Base-by-base conservation (phyloP, 1,139 yeast species). In the Entelexis paramagnoliae region DNA sequence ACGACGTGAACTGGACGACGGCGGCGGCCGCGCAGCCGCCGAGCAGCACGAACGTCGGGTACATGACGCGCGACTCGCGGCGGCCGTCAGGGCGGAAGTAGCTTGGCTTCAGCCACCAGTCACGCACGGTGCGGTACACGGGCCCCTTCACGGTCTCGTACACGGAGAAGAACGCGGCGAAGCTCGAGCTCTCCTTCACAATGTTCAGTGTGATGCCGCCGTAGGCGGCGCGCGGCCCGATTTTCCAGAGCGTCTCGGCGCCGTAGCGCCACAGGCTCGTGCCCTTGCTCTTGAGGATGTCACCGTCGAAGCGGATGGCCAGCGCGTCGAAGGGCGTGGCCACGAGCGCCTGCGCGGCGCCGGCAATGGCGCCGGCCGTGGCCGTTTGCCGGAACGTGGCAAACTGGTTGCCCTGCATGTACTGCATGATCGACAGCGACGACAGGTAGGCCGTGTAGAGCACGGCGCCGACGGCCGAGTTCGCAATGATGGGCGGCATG, bases 261-360 rank as follows among this genome's bases (percentile, higher is more conserved):
- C 93, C 89, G 66, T 86, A 89, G 35, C 70, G 68, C 94, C 96
- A 86, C 54, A 88, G 66, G 54, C 83, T 81, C 26, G 53, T 53
- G 28, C 41, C 43, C 13, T 44, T 49, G n/a, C 53, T 47, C 35
- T 51, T 46, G 39, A 56, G 43, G 50, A 77, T 78, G 64, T 84
- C 85, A 36, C 76, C 73, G 5, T 88, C 86, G 63, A 88, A 84
- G 59, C 96, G 73, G 1, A 95, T 79, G 61, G 83, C 85, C 8
- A 89, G 80, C 9, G 96, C 96, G 67, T 89, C 96, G 3, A 89
- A 76, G 0, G 97, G 97, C 1, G 96, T 94, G 1, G 96, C 95
- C 1, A 88, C 91, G n/a, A 86, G 68, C 17, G 95, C 83, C 61
- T 91, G 96, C 14, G 80, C 79, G 0, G 81, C 79, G 0, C 96